Evolutionary conservation across 177 flowering plant species (phyloP), one percentile per base, ranked within the genome.

Genomic region (Telopea speciosissima): DNA sequence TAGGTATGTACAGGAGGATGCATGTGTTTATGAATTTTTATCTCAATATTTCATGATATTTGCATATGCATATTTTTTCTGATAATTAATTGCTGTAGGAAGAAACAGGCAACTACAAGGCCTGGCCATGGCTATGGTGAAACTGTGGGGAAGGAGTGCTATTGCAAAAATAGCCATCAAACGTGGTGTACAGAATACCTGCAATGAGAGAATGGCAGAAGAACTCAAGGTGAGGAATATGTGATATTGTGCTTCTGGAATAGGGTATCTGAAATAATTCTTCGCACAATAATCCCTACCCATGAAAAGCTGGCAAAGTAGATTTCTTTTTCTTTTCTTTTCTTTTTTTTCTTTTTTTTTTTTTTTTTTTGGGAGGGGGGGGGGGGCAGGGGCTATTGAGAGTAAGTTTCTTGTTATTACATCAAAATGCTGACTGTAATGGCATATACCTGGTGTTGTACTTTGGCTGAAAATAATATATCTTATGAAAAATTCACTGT

Each of bases 121-220:
- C 62, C 83, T 93, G 77, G 99, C 99, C 28, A 60, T 44, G 65
- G 94, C 99, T 63, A 90, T 91, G 84, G 92, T 85, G 66, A 95
- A 91, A 84, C 85, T 93, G 23, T 95, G 99, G 99, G 89, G 86
- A 77, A 90, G 66, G 72, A 90, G 91, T 83, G 88, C 89, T 61
- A 84, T 95, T 81, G 98, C 91, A 25, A 95, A 95, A 83, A 91
- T 95, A 68, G 97, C 96, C 70, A 91, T 93, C 78, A 95, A 95
- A 70, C 97, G 93, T 56, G 97, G 96, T 63, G 95, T 95, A 36
- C 83, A 73, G 23, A 85, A 92, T 79, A 92, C 99, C 66, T 25
- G 79, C 64, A 95, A 88, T 78, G 99, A 95, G 66, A 85, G 92
- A 75, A 95, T 95, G 97, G 93, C 97, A 11, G 97, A 92, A 82